Percentiles rank a stretch among this genome's conserved stretches.
These are phyloP conservation scores for Meyerozyma guilliermondii DNA, from an alignment of 1,139 yeast genomes.

Conservation along the genomic window DNA sequence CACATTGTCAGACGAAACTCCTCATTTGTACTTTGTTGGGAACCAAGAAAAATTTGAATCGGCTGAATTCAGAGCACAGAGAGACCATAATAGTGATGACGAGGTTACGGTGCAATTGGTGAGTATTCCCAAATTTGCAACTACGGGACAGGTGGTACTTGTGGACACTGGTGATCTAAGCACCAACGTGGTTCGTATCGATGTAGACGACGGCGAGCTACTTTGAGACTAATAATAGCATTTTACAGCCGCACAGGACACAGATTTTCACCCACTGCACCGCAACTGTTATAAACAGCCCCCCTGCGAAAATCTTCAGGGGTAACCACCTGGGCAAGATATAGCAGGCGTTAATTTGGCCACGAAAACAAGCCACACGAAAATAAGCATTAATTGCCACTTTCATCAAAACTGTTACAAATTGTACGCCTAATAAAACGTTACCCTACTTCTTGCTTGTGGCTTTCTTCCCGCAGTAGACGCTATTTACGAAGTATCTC, in stretches of 20 bases:
- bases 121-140: constrained; percentile 66
- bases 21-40: constrained; percentile 84
- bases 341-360: not conserved
- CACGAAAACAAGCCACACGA: not conserved
- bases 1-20: constrained; percentile 58
- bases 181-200: constrained; percentile 34
- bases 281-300: not conserved
- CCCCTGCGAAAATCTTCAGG: constrained; percentile 1
- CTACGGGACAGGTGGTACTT: constrained; percentile 64
- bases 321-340: not conserved
- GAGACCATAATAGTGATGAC: constrained; percentile 26
- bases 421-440: not conserved
- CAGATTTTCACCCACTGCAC: not conserved
- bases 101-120: constrained; percentile 43
- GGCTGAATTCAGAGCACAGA: constrained; percentile 18
- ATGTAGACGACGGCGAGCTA: not conserved
- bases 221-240: not conserved
- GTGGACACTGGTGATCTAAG: constrained; percentile 57
- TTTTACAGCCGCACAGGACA: not conserved
- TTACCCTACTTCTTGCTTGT: not conserved
- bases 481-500: no score
- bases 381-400: not conserved
- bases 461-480: not conserved
- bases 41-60: constrained; percentile 64
- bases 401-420: not conserved